These are phyloP conservation scores for Mycena sp. DNA, from an alignment of 1,284 basidiomycete species.

Conservation along the genomic window DNA sequence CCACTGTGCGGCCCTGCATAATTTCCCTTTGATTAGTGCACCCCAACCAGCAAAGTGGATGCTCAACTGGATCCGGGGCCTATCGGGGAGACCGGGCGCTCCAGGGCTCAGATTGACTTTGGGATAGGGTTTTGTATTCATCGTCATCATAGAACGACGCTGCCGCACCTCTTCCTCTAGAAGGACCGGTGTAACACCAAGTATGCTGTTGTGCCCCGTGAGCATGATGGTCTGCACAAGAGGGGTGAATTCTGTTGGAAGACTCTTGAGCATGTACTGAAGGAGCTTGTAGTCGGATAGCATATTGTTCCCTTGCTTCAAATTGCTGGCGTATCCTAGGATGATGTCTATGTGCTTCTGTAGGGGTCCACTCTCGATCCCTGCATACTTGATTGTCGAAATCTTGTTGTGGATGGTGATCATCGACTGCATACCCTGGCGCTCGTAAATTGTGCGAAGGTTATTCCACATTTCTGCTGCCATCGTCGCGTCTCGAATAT, in stretches of 20 bases:
- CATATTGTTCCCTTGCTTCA: background rate
- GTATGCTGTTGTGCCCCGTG: background rate
- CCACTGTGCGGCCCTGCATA: too few relatives aligned
- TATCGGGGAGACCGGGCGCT: too few relatives aligned
- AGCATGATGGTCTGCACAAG: background rate
- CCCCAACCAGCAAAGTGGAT: too few relatives aligned
- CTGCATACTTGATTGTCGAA: background rate
- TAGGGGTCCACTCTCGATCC: background rate
- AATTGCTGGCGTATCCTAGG: background rate
- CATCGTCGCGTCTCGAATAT: too few relatives aligned
- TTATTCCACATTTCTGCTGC: too few relatives aligned
- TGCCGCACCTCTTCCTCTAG: background rate
- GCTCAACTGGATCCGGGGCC: too few relatives aligned
- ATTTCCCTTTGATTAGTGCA: too few relatives aligned
- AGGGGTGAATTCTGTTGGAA: background rate
- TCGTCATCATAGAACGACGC: too few relatives aligned
- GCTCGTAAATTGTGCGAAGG: background rate
- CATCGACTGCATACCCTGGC: background rate
- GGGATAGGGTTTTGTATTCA: too few relatives aligned
- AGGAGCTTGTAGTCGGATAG: background rate
- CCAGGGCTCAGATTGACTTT: too few relatives aligned
- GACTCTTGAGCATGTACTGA: slow-evolving; percentile 1
- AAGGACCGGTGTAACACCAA: background rate
- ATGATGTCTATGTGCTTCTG: slow-evolving; percentile 1
- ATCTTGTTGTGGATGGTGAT: background rate